Evolutionary conservation across 352 stramenopile genomes (phyloP).

Genomic region (Globisporangium carolinianum): DNA sequence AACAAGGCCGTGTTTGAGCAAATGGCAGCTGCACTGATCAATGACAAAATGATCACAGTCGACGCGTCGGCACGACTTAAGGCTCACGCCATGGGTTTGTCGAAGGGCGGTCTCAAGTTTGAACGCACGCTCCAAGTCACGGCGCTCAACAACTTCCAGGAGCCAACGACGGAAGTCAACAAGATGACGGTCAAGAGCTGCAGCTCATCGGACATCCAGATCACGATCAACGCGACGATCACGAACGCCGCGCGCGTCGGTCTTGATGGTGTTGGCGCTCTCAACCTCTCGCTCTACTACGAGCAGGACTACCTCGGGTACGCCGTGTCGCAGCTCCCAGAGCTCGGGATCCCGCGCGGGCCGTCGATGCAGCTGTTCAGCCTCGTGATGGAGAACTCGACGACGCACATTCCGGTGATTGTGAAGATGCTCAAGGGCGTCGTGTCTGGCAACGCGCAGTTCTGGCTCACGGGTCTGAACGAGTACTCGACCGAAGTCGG

Average conservation of each 20-base stretch:
- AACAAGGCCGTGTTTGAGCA: constrained; percentile 34
- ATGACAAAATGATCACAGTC: constrained; percentile 26
- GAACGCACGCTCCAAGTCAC: constrained; percentile 33
- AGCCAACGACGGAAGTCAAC: constrained; percentile 38
- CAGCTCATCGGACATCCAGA: constrained; percentile 25
- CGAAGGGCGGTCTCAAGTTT: constrained; percentile 40
- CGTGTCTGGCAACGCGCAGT: constrained; percentile 6
- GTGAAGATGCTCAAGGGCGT: constrained; percentile 34
- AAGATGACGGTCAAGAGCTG: constrained; percentile 39
- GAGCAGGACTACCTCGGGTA: constrained; percentile 55
- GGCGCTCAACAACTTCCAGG: constrained; percentile 48
- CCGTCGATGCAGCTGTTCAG: constrained; percentile 38
- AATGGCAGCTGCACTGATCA: constrained; percentile 33
- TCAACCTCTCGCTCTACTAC: constrained; percentile 72
- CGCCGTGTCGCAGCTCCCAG: constrained; percentile 32
- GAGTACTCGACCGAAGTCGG: constrained; percentile 15
- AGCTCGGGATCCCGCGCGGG: constrained; percentile 43
- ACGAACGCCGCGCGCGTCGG: constrained; percentile 10
- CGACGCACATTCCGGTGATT: constrained; percentile 19
- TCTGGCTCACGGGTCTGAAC: constrained; percentile 17
- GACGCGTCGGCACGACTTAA: constrained; percentile 28
- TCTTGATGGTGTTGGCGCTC: constrained; percentile 30
- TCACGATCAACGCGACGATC: constrained; percentile 62
- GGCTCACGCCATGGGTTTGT: constrained; percentile 37
- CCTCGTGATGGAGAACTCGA: constrained; percentile 28